These are phyloP conservation scores for Talaromyces sp. DNA, from an alignment of 2,329 filamentous ascomycete genomes.

Conservation along the genomic window DNA sequence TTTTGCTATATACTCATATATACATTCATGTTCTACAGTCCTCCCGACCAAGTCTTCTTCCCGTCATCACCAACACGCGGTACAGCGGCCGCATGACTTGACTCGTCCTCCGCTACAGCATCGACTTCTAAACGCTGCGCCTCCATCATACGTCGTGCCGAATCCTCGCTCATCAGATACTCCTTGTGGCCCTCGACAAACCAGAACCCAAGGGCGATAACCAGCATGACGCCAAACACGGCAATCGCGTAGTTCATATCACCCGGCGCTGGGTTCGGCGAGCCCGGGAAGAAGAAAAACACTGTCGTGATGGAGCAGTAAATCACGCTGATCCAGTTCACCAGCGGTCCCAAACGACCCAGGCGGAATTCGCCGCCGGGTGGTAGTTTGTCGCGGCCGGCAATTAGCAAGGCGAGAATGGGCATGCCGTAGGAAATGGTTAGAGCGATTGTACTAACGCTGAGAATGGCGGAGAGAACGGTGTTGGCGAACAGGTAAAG, in stretches of 20 bases:
- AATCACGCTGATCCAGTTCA: slow-evolving; percentile 46
- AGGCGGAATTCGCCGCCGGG: slow-evolving; percentile 38
- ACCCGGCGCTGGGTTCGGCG: slow-evolving; percentile 39
- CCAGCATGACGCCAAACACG: slow-evolving; percentile 51
- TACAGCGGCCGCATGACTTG: background rate
- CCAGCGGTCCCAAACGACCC: slow-evolving; percentile 37
- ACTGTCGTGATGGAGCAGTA: slow-evolving; percentile 50
- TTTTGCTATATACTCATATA: background rate
- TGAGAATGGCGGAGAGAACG: slow-evolving; percentile 49
- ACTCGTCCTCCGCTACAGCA: background rate
- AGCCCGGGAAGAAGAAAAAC: slow-evolving; percentile 51
- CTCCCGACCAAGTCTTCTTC: background rate
- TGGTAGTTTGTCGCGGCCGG: slow-evolving; percentile 49
- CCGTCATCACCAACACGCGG: background rate
- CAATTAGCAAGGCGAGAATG: slow-evolving; percentile 43
- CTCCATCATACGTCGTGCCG: slow-evolving; percentile 22
- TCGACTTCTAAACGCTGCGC: slow-evolving; percentile 21
- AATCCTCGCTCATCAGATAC: slow-evolving; percentile 29
- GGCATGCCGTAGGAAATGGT: slow-evolving; percentile 50
- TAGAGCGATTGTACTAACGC: slow-evolving; percentile 52
- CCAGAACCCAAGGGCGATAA: slow-evolving; percentile 48
- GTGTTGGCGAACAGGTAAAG: slow-evolving; percentile 51
- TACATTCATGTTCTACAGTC: background rate
- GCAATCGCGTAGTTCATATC: slow-evolving; percentile 56
- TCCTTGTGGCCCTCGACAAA: slow-evolving; percentile 41